A percentile compares a stretch with the other conserved stretches of the same genome.
Conservation (phyloP, 73 alveolate species). For the Tetrahymena borealis region DNA sequence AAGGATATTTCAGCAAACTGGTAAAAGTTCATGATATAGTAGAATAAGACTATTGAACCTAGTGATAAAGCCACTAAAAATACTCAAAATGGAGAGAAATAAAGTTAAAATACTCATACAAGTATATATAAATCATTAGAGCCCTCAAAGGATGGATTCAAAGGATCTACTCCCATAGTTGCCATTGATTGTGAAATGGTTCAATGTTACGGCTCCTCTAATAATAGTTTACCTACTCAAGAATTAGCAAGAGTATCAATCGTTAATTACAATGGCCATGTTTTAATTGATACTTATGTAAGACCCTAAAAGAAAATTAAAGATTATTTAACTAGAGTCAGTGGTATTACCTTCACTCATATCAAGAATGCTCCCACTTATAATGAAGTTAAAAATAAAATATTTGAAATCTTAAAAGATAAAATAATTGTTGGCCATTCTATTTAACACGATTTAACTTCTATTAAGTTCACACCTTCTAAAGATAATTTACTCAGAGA, state of each 20-base stretch:
- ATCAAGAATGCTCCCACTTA: slow-evolving; percentile 48
- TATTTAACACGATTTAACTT: slow-evolving; percentile 56
- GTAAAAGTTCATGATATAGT: background rate
- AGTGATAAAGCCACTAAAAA: background rate
- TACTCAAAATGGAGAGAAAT: background rate
- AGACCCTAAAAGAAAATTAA: slow-evolving; percentile 57
- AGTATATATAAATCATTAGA: background rate
- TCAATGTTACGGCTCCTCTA: slow-evolving; percentile 50
- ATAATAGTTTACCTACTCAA: slow-evolving; percentile 28
- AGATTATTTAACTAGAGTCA: slow-evolving; percentile 60
- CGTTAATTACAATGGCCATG: slow-evolving; percentile 71
- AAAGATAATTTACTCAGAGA: slow-evolving; percentile 47
- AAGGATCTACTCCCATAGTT: slow-evolving; percentile 30
- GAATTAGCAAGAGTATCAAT: slow-evolving; percentile 65
- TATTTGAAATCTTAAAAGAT: slow-evolving; percentile 40
- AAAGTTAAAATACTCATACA: background rate
- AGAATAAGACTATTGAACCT: background rate
- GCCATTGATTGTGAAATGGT: slow-evolving; percentile 84
- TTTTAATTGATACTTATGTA: slow-evolving; percentile 51
- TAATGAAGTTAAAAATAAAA: slow-evolving; percentile 35
- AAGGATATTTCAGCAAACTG: background rate
- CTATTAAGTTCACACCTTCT: slow-evolving; percentile 41
- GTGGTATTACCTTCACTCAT: slow-evolving; percentile 56
- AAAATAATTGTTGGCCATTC: slow-evolving; percentile 67
- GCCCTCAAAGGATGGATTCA: background rate